Evolutionary conservation across 1,284 basidiomycete species (phyloP).

Genomic region (Ceratobasidium sp.): DNA sequence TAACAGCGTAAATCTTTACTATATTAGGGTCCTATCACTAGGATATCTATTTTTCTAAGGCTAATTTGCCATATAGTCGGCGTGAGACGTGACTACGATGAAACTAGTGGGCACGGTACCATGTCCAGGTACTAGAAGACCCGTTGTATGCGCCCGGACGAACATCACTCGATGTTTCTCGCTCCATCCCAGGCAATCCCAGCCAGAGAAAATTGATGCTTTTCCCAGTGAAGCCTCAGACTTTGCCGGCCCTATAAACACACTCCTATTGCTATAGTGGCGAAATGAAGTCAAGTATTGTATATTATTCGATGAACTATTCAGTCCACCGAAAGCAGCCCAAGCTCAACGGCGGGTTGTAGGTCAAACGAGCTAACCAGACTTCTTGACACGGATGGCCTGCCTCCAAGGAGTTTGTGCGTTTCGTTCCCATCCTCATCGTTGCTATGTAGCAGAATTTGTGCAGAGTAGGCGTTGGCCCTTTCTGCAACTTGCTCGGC

Average conservation of each 20-base stretch:
- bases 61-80: too few relatives aligned
- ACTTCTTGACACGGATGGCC: neutral
- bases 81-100: too few relatives aligned
- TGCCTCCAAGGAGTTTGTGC: neutral
- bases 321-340: conserved; percentile 5
- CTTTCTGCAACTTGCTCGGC: neutral
- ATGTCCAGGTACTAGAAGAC: too few relatives aligned
- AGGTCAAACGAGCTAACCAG: neutral
- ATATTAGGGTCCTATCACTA: too few relatives aligned
- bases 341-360: conserved; percentile 21
- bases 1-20: too few relatives aligned
- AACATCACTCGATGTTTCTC: too few relatives aligned
- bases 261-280: too few relatives aligned
- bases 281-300: neutral
- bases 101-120: too few relatives aligned
- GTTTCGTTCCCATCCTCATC: neutral
- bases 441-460: neutral
- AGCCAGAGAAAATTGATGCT: too few relatives aligned
- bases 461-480: conserved; percentile 7
- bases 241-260: neutral
- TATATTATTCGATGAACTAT: neutral
- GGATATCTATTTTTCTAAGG: too few relatives aligned
- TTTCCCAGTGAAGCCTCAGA: neutral
- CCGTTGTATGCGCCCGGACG: too few relatives aligned
- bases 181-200: too few relatives aligned